Conservation (phyloP, 345 rosid species). For the Punica granatum region DNA sequence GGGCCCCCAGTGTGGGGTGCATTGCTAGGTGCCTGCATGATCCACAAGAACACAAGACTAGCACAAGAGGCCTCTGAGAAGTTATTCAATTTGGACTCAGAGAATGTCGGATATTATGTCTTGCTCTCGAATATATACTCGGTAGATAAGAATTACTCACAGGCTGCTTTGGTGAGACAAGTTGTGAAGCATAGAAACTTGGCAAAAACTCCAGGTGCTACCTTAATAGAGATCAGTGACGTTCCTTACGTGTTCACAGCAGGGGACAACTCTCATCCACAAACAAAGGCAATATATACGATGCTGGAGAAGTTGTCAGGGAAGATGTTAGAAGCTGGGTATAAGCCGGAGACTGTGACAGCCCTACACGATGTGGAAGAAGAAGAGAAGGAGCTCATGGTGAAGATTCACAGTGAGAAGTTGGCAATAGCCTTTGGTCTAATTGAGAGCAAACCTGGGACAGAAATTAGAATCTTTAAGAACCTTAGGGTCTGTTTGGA, state of each 20-base stretch:
- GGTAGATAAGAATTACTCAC: conserved; percentile 49
- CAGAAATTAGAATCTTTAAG: conserved; percentile 64
- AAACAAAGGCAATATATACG: conserved; percentile 44
- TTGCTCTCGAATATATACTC: conserved; percentile 66
- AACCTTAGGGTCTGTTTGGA: conserved; percentile 76
- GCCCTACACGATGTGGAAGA: conserved; percentile 82
- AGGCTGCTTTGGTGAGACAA: conserved; percentile 64
- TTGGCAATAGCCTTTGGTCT: conserved; percentile 81
- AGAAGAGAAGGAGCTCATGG: conserved; percentile 69
- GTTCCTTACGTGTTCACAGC: conserved; percentile 57
- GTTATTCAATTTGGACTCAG: conserved; percentile 58
- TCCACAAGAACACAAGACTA: conserved; percentile 60
- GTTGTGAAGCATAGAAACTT: conserved; percentile 53
- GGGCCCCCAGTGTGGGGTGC: conserved; percentile 68
- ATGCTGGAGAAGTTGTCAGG: conserved; percentile 50
- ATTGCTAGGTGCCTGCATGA: conserved; percentile 71
- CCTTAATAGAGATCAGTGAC: conserved; percentile 61
- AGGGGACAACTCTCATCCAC: conserved; percentile 70
- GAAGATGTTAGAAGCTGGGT: conserved; percentile 75
- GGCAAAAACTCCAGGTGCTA: conserved; percentile 71
- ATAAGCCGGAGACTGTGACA: conserved; percentile 44
- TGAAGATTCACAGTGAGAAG: conserved; percentile 77
- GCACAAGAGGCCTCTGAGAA: conserved; percentile 54
- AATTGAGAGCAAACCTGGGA: conserved; percentile 52
- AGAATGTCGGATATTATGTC: conserved; percentile 60